Conservation (phyloP, 2,329 filamentous ascomycete genomes). For the Penicillium olsonii region DNA sequence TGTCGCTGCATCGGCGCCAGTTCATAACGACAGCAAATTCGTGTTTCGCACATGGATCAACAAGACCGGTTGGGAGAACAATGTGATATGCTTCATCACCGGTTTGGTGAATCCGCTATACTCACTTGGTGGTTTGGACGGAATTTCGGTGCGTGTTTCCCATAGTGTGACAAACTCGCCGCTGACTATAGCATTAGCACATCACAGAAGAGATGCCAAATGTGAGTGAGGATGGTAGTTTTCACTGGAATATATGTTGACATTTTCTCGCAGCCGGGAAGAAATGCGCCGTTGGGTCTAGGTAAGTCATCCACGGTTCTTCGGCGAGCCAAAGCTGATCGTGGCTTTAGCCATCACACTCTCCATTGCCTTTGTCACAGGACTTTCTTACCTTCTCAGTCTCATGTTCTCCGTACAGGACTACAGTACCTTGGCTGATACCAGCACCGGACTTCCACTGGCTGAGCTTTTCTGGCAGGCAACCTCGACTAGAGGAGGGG, state of each 20-base stretch:
- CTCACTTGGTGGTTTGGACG: slow-evolving; percentile 51
- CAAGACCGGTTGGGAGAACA: slow-evolving; percentile 55
- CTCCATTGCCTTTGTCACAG: slow-evolving; percentile 53
- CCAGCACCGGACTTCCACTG: slow-evolving; percentile 57
- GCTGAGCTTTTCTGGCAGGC: slow-evolving; percentile 65
- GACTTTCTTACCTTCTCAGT: slow-evolving; percentile 51
- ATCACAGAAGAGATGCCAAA: slow-evolving; percentile 57
- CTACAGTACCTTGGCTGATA: slow-evolving; percentile 44
- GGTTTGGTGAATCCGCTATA: slow-evolving; percentile 54
- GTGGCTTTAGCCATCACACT: slow-evolving; percentile 44
- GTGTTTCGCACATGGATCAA: slow-evolving; percentile 57
- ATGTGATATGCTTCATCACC: slow-evolving; percentile 54
- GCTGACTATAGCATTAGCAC: slow-evolving; percentile 32
- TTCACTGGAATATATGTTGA: not conserved
- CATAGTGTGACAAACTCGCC: not conserved
- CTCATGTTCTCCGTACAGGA: slow-evolving; percentile 57
- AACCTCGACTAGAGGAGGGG: slow-evolving; percentile 52
- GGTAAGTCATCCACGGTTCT: slow-evolving; percentile 14
- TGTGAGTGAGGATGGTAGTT: slow-evolving; percentile 33
- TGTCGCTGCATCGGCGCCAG: slow-evolving; percentile 50
- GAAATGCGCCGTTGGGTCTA: slow-evolving; percentile 35
- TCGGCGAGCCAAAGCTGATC: slow-evolving; percentile 7
- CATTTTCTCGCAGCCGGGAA: slow-evolving; percentile 24
- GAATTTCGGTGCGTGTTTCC: slow-evolving; percentile 36
- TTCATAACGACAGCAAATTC: slow-evolving; percentile 49